These are phyloP conservation scores for Adenanthera pavonina DNA, from an alignment of 306 rosid genomes.

Conservation along the genomic window DNA sequence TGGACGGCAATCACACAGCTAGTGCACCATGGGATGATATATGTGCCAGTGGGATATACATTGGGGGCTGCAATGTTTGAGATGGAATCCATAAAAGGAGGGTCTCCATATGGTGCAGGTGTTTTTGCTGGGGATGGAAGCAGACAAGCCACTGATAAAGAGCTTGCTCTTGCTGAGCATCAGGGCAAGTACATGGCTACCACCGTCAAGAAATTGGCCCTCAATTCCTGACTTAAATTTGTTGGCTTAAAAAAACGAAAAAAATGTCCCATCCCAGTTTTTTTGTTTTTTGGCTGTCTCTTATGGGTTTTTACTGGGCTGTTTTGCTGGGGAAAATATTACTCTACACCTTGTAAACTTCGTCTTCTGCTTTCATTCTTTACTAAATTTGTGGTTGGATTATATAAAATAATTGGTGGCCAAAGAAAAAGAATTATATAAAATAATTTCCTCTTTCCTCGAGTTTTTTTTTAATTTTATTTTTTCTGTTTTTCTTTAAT, in stretches of 20 bases:
- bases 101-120: constrained; percentile 3
- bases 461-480: not conserved
- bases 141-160: not conserved
- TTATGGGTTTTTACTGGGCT: not conserved
- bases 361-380: no score
- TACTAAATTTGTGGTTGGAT: not conserved
- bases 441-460: not conserved
- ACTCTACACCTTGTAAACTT: not conserved
- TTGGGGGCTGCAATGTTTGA: constrained; percentile 15
- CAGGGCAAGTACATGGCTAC: constrained; percentile 14
- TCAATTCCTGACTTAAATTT: not conserved
- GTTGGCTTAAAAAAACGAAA: not conserved
- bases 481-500: no score
- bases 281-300: not conserved
- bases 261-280: not conserved
- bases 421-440: no score
- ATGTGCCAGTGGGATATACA: constrained; percentile 9
- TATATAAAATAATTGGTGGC: not conserved
- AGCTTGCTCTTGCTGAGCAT: constrained; percentile 23
- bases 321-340: not conserved
- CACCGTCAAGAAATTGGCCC: constrained; percentile 11
- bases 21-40: constrained; percentile 24
- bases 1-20: constrained; percentile 17
- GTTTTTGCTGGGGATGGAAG: constrained; percentile 6
- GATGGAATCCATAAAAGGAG: not conserved